Percentiles rank a stretch among this genome's conserved stretches.
Evolutionary conservation across 176 grass and related monocot species (phyloP).

Genomic region (Ampelocalamus luodianensis): DNA sequence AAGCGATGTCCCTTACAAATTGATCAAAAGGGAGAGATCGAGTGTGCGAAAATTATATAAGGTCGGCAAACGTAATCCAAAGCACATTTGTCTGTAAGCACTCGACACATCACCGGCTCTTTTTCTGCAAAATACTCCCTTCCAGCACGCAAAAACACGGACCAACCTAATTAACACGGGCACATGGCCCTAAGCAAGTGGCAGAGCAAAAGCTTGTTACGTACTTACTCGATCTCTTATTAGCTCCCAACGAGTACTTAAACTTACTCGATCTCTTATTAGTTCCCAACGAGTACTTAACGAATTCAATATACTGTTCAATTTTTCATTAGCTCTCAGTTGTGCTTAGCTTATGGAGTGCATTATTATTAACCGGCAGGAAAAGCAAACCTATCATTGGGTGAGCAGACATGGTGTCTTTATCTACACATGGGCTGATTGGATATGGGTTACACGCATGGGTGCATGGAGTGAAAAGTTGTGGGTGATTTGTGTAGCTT

Average conservation of each 20-base stretch:
- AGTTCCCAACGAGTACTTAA: background rate
- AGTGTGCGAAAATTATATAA: slow-evolving; percentile 20
- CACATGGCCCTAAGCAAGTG: background rate
- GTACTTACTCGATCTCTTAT: background rate
- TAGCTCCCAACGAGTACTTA: background rate
- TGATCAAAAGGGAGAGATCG: background rate
- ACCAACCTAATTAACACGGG: background rate
- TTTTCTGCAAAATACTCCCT: background rate
- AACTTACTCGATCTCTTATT: background rate
- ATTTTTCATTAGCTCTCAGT: background rate
- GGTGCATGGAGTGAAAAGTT: slow-evolving; percentile 7
- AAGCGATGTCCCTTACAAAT: slow-evolving; percentile 39
- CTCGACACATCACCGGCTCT: slow-evolving; percentile 42
- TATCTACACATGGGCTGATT: background rate
- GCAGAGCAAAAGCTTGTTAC: background rate
- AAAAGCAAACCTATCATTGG: slow-evolving; percentile 1
- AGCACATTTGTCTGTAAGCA: slow-evolving; percentile 38
- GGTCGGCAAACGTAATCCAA: slow-evolving; percentile 52
- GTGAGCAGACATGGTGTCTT: background rate
- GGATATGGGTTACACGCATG: slow-evolving; percentile 44
- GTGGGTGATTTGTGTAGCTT: slow-evolving; percentile 30
- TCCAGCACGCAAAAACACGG: slow-evolving; percentile 2
- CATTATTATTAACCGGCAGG: background rate
- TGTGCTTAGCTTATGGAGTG: background rate
- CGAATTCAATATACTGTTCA: background rate